Evolutionary conservation across 164 flowering plant genomes (phyloP), one percentile per base, ranked within the genome.

Genomic region (Stephania japonica): DNA sequence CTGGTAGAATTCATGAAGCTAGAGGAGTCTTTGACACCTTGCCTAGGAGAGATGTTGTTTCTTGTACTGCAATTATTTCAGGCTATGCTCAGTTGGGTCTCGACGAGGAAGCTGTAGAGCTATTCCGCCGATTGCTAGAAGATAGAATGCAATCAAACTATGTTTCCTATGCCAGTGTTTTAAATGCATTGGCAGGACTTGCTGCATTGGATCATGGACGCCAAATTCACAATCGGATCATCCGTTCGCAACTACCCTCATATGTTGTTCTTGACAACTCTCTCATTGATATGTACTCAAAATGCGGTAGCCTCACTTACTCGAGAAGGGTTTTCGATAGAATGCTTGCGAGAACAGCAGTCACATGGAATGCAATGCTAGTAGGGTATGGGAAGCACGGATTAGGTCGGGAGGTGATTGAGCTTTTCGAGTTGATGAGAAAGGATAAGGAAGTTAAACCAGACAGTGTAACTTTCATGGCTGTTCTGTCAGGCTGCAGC

Each of bases 351-450:
- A 81, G 69, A 74, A 78, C 79, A 10, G 77, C 74, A 41, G 74
- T 76, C 26, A 75, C 80, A 25, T 81, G 83, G 83, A 81, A 81
- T 74, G 72, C 81, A 26, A 78, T 81, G 81, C 81, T 81, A 32
- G 77, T 81, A 3, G 83, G 83, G 9, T 81, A 81, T 65, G 76
- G 77, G 16, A 81, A 78, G 77, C 83, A 81, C 73, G 83, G 83
- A n/a, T 71, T 81, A 42, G 83, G 83, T 11, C 43, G 66, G 32
- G 75, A 78, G 66, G 83, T 73, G 68, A 42, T 81, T 70, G 75
- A 81, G 9, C 81, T 81, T 50, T 81, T 76, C 56, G 25, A 38
- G 62, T 25, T 38, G 43, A 81, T 81, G 83, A 64, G 32, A 56
- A 43, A 47, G 32, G 62, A 43, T 49, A 64, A 68, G 27, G 70